Evolutionary conservation across 441 rosid genomes (phyloP), one percentile per base, ranked within the genome.

Genomic region (Adansonia madagascariensis): DNA sequence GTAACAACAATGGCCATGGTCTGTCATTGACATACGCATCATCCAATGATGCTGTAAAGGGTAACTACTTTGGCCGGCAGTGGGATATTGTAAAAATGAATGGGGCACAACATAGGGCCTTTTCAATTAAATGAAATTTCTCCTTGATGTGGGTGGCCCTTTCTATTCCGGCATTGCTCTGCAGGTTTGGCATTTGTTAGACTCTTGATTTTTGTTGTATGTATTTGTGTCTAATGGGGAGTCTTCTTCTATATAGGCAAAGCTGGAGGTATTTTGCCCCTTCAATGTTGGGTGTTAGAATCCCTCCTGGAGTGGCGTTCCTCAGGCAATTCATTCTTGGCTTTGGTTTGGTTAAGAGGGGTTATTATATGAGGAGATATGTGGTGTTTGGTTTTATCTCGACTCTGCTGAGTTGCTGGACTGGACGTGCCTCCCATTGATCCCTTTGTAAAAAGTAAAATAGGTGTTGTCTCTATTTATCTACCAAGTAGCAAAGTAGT

Each of bases 291-390:
- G 75, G 72, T 79, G 73, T 82, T 43, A 63, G 49, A 57, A 77
- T 64, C 82, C 52, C 18, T 81, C 56, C n/a, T 35, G 39, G 8
- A 7, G 75, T 62, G 68, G 76, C 50, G 77, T 59, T 79, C 78
- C 85, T 79, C 87, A 80, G 94, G 94, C 94, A 90, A 90, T 74
- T 90, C 94, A 90, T 90, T 87, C 94, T 90, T 90, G 94, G 94
- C 94, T 90, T 86, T 83, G 84, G 73, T 68, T 77, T 65, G 62
- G 67, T 55, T 68, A 53, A 27, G 39, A 35, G 61, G 72, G 75
- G 20, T 8, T 52, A 46, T 2, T 44, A 44, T 73, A 74, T 18
- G 79, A 68, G 49, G 78, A 55, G 59, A 8, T 53, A 35, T 49
- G 61, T 0, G 8, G 62, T 24, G 15, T 71, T 50, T 53, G 62